Base-by-base conservation (phyloP, 169 alveolate genomes). In the Plasmodium knowlesi region DNA sequence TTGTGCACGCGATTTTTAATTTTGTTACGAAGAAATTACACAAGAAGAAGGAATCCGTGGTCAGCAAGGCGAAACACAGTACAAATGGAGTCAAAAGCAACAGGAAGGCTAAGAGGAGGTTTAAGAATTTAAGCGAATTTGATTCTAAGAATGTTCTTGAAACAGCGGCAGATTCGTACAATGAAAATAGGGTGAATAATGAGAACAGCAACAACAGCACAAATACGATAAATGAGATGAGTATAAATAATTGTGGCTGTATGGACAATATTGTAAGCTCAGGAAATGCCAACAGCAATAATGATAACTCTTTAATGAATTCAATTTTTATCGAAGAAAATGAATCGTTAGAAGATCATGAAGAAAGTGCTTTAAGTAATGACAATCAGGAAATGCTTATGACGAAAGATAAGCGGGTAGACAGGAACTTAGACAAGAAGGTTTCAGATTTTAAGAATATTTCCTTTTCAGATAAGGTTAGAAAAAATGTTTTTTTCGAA, bases 321-420 rank as follows among this genome's bases (percentile, higher is more conserved):
- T 73, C 93, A 39, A 86, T 86, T 74, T 86, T 86, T 86, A 86
- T 76, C 3, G 93, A 57, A 16, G 93, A 86, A 76, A 71, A 41
- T 12, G 92, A 73, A 9, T 54, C 79, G 41, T 57, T 82, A 54
- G 67, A 82, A 16, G 89, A 82, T 22, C 28, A 84, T 25, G 92
- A 84, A 39, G 41, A 67, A 57, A 74, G 22, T 19, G 74, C 74
- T 28, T 19, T 76, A 74, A 53, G 41, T 54, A 76, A 30, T 57
- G 80, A 86, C 5, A 86, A 86, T 19, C 28, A 14, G 30, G 81
- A 74, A 74, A 28, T 22, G 22, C 37, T 39, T 3, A 9, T 41
- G 22, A 71, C 57, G 19, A 71, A 84, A 43, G 78, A 84, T 5
- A 86, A 71, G 54, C 54, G 10, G 34, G 32, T 9, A 10, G 76